Evolutionary conservation across 2,329 filamentous ascomycete genomes (phyloP).

Genomic region (Colletotrichum sp.): DNA sequence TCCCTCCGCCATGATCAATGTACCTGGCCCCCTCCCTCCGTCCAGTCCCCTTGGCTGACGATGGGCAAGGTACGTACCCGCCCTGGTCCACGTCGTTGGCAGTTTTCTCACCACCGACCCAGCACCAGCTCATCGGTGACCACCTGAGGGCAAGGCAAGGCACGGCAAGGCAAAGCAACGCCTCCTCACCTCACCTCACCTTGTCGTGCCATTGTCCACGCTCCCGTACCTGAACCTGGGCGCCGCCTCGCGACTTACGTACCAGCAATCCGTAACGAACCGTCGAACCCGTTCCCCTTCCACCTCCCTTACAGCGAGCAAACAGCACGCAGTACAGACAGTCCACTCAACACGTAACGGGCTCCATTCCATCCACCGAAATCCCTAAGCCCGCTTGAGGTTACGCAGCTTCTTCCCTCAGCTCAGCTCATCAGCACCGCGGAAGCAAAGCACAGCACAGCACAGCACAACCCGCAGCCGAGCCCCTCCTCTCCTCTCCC

Average conservation of each 20-base stretch:
- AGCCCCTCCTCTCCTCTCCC: neutral
- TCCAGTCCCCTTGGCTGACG: neutral
- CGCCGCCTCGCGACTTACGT: neutral
- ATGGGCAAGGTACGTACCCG: neutral
- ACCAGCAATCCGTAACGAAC: neutral
- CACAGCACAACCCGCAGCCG: neutral
- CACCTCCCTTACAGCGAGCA: too few species aligned
- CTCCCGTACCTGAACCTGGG: neutral
- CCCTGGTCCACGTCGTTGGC: neutral
- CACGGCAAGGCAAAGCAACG: neutral
- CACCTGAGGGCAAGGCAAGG: neutral
- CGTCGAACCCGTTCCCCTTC: neutral
- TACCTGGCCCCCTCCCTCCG: neutral
- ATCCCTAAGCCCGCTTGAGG: neutral
- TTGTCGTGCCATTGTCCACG: neutral
- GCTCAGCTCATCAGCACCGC: neutral
- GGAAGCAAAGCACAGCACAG: neutral
- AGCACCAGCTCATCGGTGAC: neutral
- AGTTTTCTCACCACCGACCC: neutral
- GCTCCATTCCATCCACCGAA: neutral
- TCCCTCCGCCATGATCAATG: neutral
- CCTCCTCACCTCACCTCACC: neutral
- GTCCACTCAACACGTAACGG: neutral
- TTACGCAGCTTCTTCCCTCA: neutral
- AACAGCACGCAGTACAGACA: neutral